Conservation (phyloP, 2,329 filamentous ascomycete genomes). For the Pseudogymnoascus sp. region DNA sequence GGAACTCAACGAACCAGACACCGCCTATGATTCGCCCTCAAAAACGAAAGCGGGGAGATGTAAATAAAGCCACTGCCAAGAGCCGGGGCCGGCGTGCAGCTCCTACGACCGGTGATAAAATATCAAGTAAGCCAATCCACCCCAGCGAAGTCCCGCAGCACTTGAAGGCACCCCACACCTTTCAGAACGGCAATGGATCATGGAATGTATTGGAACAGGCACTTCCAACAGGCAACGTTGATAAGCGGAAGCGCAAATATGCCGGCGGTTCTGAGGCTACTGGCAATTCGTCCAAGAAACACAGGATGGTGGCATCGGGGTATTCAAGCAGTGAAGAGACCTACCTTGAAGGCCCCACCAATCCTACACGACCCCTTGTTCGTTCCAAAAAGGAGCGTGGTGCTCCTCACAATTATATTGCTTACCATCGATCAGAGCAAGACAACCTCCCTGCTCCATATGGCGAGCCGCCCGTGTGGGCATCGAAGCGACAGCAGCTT, state of each 20-base stretch:
- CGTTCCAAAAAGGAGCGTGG: background rate
- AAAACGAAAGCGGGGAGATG: background rate
- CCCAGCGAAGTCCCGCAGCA: background rate
- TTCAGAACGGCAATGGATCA: background rate
- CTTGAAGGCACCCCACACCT: background rate
- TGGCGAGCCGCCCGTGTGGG: slow-evolving; percentile 44
- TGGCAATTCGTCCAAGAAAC: background rate
- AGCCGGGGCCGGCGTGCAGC: background rate
- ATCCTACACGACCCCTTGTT: background rate
- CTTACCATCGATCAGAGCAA: background rate
- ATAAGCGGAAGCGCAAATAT: background rate
- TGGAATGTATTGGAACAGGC: background rate
- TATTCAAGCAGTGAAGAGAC: background rate
- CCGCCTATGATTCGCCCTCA: background rate
- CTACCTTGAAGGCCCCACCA: background rate
- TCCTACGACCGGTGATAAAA: background rate
- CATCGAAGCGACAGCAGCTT: slow-evolving; percentile 49
- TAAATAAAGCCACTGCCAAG: background rate
- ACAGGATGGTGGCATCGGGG: background rate
- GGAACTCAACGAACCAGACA: background rate
- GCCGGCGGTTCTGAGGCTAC: background rate
- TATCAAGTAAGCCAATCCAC: background rate
- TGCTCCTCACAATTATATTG: background rate
- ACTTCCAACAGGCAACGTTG: background rate
- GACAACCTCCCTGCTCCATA: background rate